phyloP scores from a whole-genome alignment of 1,139 yeast genomes.

The Lodderomyces elongisporus region DNA sequence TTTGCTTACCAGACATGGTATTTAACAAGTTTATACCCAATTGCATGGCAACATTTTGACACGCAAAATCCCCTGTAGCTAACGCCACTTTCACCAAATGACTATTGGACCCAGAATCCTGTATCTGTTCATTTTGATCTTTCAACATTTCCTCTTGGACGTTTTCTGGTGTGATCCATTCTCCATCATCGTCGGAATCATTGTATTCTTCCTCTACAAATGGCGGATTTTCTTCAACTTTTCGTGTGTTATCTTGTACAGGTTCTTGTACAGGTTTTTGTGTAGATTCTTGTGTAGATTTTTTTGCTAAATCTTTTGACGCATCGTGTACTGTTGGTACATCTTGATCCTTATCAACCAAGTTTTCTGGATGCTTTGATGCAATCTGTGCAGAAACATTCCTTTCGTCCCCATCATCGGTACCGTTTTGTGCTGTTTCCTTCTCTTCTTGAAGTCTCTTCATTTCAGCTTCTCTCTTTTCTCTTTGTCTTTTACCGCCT shows the following conservation, averaged over 20 bases:
- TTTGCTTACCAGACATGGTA: conserved; percentile 76
- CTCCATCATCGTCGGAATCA: conserved; percentile 75
- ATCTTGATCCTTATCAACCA: background rate
- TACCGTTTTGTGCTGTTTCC: conserved; percentile 23
- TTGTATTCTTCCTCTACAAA: conserved; percentile 45
- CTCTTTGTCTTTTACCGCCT: conserved; percentile 62
- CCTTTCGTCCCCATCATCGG: conserved; percentile 5
- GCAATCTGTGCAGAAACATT: background rate
- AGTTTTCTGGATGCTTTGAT: conserved; percentile 6
- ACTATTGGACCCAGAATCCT: conserved; percentile 25
- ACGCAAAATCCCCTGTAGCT: conserved; percentile 95
- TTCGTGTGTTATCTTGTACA: conserved; percentile 7
- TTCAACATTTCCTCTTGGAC: conserved; percentile 62
- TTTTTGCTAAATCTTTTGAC: background rate
- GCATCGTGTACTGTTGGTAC: background rate
- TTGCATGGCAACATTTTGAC: conserved; percentile 91
- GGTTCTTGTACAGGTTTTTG: conserved; percentile 2
- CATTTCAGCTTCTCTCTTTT: conserved; percentile 42
- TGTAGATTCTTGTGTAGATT: background rate
- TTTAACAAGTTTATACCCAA: conserved; percentile 85
- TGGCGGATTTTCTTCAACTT: no score
- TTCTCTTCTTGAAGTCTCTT: conserved; percentile 46
- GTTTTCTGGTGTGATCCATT: conserved; percentile 93
- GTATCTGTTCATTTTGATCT: conserved; percentile 48
- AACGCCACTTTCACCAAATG: conserved; percentile 64